Evolutionary conservation across 352 stramenopile species (phyloP).

Genomic region (Blastocystis sp.): DNA sequence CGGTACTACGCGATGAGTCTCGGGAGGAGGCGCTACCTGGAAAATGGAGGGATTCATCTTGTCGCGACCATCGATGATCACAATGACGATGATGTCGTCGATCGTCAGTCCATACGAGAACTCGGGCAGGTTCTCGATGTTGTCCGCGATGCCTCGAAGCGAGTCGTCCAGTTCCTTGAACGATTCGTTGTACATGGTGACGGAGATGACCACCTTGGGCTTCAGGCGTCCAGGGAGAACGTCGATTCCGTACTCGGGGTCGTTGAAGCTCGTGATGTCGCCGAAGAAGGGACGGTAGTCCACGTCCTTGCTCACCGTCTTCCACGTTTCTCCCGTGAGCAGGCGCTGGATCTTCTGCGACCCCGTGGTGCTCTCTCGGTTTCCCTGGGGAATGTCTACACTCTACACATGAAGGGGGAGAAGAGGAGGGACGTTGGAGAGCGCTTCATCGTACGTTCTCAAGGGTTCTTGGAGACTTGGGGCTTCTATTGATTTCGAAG

Average conservation of each 20-base stretch:
- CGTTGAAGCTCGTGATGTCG: constrained; percentile 72
- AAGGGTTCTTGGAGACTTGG: constrained; percentile 22
- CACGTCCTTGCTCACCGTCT: constrained; percentile 56
- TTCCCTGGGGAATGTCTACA: neutral
- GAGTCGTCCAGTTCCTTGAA: constrained; percentile 72
- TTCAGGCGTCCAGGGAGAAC: constrained; percentile 57
- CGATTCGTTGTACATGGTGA: constrained; percentile 73
- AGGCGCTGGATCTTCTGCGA: constrained; percentile 55
- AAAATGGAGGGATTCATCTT: constrained; percentile 66
- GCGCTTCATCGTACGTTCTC: constrained; percentile 50
- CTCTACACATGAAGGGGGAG: neutral
- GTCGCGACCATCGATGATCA: constrained; percentile 68
- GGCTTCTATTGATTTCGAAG: constrained; percentile 31
- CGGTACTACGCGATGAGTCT: constrained; percentile 25
- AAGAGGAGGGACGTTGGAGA: neutral
- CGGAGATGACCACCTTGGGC: constrained; percentile 66
- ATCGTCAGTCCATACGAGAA: constrained; percentile 69
- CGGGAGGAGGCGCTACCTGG: neutral
- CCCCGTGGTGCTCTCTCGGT: neutral
- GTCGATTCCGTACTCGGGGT: constrained; percentile 68
- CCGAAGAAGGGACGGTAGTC: constrained; percentile 68
- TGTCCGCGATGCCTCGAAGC: constrained; percentile 72
- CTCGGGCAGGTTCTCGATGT: constrained; percentile 73
- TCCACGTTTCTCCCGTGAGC: constrained; percentile 27
- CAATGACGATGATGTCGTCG: constrained; percentile 73